Base-by-base conservation (phyloP, 192 early-diverging fungal species). In the Chytriomyces sp. region DNA sequence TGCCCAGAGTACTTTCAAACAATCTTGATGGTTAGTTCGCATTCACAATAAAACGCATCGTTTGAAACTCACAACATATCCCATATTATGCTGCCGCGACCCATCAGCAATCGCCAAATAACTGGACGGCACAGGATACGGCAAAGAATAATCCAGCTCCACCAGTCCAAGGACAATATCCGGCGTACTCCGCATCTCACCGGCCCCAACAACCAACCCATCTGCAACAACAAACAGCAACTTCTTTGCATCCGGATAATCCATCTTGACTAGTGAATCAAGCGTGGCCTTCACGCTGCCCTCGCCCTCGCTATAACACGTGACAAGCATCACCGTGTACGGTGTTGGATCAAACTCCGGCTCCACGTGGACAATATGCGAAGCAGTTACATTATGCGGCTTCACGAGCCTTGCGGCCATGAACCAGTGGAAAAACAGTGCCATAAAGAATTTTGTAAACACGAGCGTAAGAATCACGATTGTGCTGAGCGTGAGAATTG, bases 141-240 rank as follows among this genome's bases (percentile, higher is more conserved):
- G 20, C 24, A 43, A 49, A 7, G n/a, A 64, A 5, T 50, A 24
- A 50, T 81, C 82, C 23, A 76, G 61, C 47, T 82, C 80, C 20
- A 87, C 92, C 87, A 98, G 86, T 20, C 85, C 87, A 8, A 96
- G 48, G 69, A 94, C 89, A 23, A 95, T 92, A 68, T 97, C 93
- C 0, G 95, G 94, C 6, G 96, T 98, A 18, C 89, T 88, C 74
- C 88, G 85, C 47, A 82, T 83, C 77, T 97, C 92, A 23, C 95
- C 96, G 49, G 83, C 84, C 43, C 96, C 96, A 65, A 91, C 96
- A 81, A 98, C 92, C 47, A 94, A 82, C 3, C 97, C 97, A 78
- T 98, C 97, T 26, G 93, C 91, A 68, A 98, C 87, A n/a, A 97
- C 89, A 61, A 98, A 90, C 57, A 98, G 82, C 50, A 98, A 76